phyloP scores from a whole-genome alignment of 495 filamentous ascomycete genomes.

The Articulospora tetracladia region DNA sequence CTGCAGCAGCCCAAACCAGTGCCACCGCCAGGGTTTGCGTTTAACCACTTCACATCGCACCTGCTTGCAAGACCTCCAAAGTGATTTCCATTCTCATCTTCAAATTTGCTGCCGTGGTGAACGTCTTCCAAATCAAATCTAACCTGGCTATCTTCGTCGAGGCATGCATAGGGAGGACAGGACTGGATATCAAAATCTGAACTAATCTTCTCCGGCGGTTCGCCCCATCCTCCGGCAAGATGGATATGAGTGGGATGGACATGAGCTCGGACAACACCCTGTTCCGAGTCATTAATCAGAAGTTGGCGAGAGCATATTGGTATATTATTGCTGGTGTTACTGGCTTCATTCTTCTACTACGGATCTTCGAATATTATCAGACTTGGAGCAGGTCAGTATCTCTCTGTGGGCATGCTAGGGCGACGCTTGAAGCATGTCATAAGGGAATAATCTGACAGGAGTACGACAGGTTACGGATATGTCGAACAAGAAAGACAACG shows the following conservation, averaged over 20 bases:
- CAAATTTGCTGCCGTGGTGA: too few species aligned
- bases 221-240: background rate
- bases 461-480: slow-evolving; percentile 30
- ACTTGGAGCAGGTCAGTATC: background rate
- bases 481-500: slow-evolving; percentile 25
- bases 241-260: slow-evolving; percentile 26
- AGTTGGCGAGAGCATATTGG: slow-evolving; percentile 44
- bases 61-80: background rate
- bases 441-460: background rate
- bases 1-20: background rate
- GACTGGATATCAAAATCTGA: background rate
- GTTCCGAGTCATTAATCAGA: slow-evolving; percentile 35
- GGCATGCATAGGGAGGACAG: slow-evolving; percentile 18
- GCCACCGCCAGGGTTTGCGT: background rate
- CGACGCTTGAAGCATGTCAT: background rate
- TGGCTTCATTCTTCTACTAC: slow-evolving; percentile 31
- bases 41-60: background rate
- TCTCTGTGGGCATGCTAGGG: background rate
- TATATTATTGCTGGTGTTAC: slow-evolving; percentile 43
- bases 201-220: background rate
- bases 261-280: slow-evolving; percentile 14
- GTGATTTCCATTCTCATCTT: background rate
- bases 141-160: slow-evolving; percentile 20
- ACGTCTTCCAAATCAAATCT: background rate
- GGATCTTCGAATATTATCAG: slow-evolving; percentile 26